Evolutionary conservation across 2,329 filamentous ascomycete genomes (phyloP).

Genomic region (Xenoacremonium recifei): DNA sequence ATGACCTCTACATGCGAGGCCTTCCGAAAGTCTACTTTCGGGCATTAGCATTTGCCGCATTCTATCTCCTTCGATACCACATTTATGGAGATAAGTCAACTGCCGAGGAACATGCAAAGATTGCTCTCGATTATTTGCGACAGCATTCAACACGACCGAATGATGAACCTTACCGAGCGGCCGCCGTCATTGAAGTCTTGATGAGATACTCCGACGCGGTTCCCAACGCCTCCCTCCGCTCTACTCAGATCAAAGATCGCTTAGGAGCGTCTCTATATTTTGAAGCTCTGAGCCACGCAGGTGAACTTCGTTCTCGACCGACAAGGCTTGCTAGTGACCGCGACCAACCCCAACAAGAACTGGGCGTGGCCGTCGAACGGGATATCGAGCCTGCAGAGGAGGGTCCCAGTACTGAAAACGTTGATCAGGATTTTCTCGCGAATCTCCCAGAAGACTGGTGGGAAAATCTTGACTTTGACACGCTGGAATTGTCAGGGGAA

Average conservation of each 20-base stretch:
- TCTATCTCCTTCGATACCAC: neutral
- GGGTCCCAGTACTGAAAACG: too few species aligned
- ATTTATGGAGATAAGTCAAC: neutral
- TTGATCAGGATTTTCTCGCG: neutral
- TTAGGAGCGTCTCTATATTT: neutral
- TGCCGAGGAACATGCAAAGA: neutral
- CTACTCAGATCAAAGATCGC: neutral
- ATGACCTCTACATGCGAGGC: neutral
- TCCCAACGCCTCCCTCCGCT: neutral
- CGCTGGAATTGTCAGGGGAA: neutral
- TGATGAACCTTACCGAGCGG: neutral
- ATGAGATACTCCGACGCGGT: neutral
- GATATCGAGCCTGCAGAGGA: too few species aligned
- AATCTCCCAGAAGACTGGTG: neutral
- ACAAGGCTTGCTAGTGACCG: neutral
- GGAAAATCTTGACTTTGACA: neutral
- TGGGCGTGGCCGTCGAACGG: too few species aligned
- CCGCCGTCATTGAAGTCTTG: neutral
- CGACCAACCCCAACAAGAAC: neutral
- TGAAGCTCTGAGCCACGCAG: neutral
- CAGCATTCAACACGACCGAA: neutral
- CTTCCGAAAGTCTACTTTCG: neutral
- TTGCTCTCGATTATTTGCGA: neutral
- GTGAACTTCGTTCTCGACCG: neutral
- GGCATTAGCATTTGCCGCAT: neutral